These are phyloP conservation scores for Tulasnella sp. DNA, from an alignment of 768 basidiomycete genomes.

Conservation along the genomic window DNA sequence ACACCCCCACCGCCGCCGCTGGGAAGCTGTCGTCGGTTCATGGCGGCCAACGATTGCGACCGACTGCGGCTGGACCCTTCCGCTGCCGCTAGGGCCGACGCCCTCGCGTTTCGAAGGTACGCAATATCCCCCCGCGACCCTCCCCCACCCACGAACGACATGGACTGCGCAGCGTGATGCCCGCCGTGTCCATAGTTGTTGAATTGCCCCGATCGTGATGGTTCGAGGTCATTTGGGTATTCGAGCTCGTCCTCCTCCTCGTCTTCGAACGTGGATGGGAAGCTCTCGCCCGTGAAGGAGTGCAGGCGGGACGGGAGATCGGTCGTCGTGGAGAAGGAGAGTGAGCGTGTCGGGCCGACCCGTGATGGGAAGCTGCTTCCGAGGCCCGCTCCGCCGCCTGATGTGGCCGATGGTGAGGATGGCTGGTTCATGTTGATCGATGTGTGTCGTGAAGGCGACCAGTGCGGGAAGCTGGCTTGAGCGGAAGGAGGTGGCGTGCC, in stretches of 20 bases:
- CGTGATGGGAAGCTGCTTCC: not conserved
- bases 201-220: conserved; percentile 3
- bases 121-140: not conserved
- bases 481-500: conserved; percentile 10
- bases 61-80: conserved; percentile 59
- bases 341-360: conserved; percentile 1
- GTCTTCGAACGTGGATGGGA: conserved; percentile 71
- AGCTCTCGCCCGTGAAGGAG: conserved; percentile 45
- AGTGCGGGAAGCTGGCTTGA: not conserved
- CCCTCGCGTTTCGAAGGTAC: not conserved
- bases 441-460: conserved; percentile 9
- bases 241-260: conserved; percentile 55
- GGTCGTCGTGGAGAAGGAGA: conserved; percentile 38
- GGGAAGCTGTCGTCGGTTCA: conserved; percentile 29
- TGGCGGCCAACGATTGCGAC: conserved; percentile 62
- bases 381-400: not conserved
- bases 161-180: conserved; percentile 45
- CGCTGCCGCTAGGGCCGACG: conserved; percentile 7
- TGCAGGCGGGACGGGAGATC: conserved; percentile 12
- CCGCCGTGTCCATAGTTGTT: conserved; percentile 34
- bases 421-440: conserved; percentile 9
- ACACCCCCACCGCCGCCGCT: not conserved
- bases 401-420: not conserved
- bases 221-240: conserved; percentile 19
- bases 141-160: conserved; percentile 21